Conservation (phyloP, 148 eudicot genomes). For the Suaeda aralocaspica region DNA sequence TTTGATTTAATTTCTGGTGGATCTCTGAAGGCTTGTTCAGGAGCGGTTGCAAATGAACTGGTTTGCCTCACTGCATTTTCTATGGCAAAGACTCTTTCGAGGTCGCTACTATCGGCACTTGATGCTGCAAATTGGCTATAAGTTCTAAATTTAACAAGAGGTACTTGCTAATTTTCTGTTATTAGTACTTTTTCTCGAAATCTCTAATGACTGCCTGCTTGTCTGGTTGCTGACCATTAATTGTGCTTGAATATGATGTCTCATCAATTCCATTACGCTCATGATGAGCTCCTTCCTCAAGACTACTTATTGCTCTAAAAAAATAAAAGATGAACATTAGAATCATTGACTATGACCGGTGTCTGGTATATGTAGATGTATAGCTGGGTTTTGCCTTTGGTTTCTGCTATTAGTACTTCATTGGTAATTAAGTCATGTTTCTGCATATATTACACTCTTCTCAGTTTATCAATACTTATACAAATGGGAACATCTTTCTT, state of each 20-base stretch:
- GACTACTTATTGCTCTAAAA: too few species aligned
- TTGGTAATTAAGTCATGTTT: neutral
- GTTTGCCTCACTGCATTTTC: conserved; percentile 36
- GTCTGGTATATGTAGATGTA: too few species aligned
- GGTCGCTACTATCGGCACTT: conserved; percentile 96
- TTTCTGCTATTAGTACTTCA: neutral
- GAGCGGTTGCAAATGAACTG: conserved; percentile 55
- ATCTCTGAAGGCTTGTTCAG: conserved; percentile 77
- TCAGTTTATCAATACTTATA: neutral
- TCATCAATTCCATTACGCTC: too few species aligned
- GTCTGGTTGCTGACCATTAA: too few species aligned
- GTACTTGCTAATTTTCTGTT: conserved; percentile 31
- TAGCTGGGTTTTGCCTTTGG: neutral
- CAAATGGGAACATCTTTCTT: neutral
- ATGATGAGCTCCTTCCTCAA: too few species aligned
- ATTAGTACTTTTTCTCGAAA: neutral
- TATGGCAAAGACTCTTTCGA: conserved; percentile 73
- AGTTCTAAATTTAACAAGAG: conserved; percentile 31
- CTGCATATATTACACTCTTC: neutral
- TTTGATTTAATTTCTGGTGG: conserved; percentile 23
- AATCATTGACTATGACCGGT: too few species aligned
- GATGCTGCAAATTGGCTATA: conserved; percentile 69
- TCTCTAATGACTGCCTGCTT: too few species aligned
- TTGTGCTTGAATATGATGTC: too few species aligned
- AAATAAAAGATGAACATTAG: too few species aligned